Conservation (phyloP, 345 rosid species). For the Linum usitatissimum region DNA sequence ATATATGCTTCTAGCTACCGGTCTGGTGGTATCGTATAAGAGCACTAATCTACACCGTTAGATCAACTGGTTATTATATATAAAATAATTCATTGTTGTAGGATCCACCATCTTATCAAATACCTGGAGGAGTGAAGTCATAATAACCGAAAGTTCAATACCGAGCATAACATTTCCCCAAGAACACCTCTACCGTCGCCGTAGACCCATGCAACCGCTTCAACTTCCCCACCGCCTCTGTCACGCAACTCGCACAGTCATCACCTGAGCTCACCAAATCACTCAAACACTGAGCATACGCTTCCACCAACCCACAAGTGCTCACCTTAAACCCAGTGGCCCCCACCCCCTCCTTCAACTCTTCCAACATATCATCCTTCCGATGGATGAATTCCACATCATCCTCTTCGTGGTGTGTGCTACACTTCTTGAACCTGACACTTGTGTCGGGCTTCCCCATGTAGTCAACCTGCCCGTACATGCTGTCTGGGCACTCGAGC, state of each 20-base stretch:
- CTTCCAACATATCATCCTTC: slow-evolving; percentile 69
- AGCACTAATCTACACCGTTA: too few species aligned
- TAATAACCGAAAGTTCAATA: slow-evolving; percentile 89
- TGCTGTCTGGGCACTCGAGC: slow-evolving; percentile 49
- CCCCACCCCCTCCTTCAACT: slow-evolving; percentile 28
- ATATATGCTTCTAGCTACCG: too few species aligned
- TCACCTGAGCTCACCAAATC: slow-evolving; percentile 44
- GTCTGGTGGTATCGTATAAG: too few species aligned
- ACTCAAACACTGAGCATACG: slow-evolving; percentile 79
- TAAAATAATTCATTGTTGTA: too few species aligned
- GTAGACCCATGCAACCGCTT: slow-evolving; percentile 60
- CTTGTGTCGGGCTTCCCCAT: slow-evolving; percentile 56
- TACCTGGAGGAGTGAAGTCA: slow-evolving; percentile 48
- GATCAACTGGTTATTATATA: too few species aligned
- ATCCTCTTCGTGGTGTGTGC: slow-evolving; percentile 33
- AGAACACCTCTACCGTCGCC: slow-evolving; percentile 74
- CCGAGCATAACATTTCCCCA: slow-evolving; percentile 71
- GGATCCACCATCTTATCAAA: too few species aligned
- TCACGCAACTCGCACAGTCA: slow-evolving; percentile 64
- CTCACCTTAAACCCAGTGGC: slow-evolving; percentile 58
- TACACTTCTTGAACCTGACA: slow-evolving; percentile 60
- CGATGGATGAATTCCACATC: slow-evolving; percentile 58
- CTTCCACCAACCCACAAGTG: slow-evolving; percentile 70
- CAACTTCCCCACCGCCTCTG: slow-evolving; percentile 43
- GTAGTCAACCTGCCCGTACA: slow-evolving; percentile 44